Evolutionary conservation across 257 asterid species (phyloP), one percentile per base, ranked within the genome.

Genomic region (Solanum pennellii): DNA sequence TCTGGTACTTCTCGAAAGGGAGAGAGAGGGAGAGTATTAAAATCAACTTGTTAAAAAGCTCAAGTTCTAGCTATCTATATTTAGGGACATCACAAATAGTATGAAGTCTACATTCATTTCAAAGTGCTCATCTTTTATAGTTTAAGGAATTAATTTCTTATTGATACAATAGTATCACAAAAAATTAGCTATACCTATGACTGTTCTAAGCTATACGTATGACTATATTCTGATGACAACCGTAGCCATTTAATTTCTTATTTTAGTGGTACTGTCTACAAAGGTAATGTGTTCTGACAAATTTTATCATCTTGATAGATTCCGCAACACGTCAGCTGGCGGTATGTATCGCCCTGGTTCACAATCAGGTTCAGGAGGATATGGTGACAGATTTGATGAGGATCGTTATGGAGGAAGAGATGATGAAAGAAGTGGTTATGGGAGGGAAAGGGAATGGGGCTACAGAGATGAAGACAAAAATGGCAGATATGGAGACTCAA

Each of bases 331-430:
- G 62, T 92, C 98, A 25, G 59, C 72, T 21, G 98, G 98, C 79
- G 91, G 95, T 72, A 92, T 92, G 96, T 92, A 96, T 92, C 95
- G 98, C 41, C 95, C 99, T 86, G 95, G 96, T 86, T 93, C 96
- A 83, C 49, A 82, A 87, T 88, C 93, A 25, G 39, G 89, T 59
- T 83, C 94, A 68, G 98, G 97, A 87, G 93, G 95, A 85, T 93
- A 93, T 90, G 95, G 95, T 65, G 98, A 94, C 89, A 91, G 92
- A 89, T 93, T 93, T 90, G 98, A 96, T 73, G 99, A 95, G 44
- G 94, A 94, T 91, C 96, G 97, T 83, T 93, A 93, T 84, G 98
- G 98, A 72, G 91, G 95, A 86, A 92, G 93, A 84, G 98, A 95
- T 88, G 98, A 95, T 74, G 98, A 86, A 69, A 71, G 83, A 72